Percentiles rank a stretch among this genome's conserved stretches.
phyloP scores from a whole-genome alignment of 2,329 filamentous ascomycete genomes.

The Triangularia setosa region DNA sequence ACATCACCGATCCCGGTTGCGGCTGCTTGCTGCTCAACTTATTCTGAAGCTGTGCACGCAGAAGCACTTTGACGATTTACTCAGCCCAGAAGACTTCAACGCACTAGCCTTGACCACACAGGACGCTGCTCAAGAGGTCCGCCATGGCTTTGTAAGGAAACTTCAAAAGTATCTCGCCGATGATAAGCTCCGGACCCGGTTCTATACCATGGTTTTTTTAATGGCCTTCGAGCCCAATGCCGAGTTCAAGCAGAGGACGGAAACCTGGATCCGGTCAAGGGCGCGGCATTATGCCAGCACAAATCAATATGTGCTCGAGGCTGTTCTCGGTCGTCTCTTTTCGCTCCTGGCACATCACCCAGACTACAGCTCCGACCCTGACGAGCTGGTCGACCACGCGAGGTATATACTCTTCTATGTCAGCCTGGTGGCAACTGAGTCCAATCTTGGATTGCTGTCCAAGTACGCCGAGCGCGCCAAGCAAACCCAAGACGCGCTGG shows the following conservation, averaged over 20 bases:
- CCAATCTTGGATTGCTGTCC: constrained; percentile 84
- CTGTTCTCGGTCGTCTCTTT: constrained; percentile 74
- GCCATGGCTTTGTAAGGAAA: constrained; percentile 74
- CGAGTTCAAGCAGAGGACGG: constrained; percentile 68
- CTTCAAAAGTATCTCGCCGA: constrained; percentile 87
- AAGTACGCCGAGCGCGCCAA: constrained; percentile 92
- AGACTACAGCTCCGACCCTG: constrained; percentile 67
- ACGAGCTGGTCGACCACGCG: constrained; percentile 75
- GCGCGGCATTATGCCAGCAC: constrained; percentile 59
- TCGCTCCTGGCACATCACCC: constrained; percentile 91
- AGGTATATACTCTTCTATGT: constrained; percentile 90
- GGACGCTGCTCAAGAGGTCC: constrained; percentile 69
- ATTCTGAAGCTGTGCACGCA: constrained; percentile 79
- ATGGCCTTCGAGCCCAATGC: constrained; percentile 82
- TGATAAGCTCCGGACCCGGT: constrained; percentile 65
- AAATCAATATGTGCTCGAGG: constrained; percentile 69
- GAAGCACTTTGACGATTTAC: constrained; percentile 70
- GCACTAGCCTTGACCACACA: constrained; percentile 76
- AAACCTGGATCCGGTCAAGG: constrained; percentile 86
- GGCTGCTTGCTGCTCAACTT: constrained; percentile 75
- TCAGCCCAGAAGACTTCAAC: constrained; percentile 74
- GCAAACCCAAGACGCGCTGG: constrained; percentile 77
- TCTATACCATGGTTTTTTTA: constrained; percentile 86
- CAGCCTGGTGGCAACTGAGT: constrained; percentile 73
- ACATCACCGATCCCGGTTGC: constrained; percentile 74